Percentiles rank a stretch among this genome's conserved stretches.
Evolutionary conservation across 495 filamentous ascomycete genomes (phyloP).

Genomic region (Trichoderma virens): DNA sequence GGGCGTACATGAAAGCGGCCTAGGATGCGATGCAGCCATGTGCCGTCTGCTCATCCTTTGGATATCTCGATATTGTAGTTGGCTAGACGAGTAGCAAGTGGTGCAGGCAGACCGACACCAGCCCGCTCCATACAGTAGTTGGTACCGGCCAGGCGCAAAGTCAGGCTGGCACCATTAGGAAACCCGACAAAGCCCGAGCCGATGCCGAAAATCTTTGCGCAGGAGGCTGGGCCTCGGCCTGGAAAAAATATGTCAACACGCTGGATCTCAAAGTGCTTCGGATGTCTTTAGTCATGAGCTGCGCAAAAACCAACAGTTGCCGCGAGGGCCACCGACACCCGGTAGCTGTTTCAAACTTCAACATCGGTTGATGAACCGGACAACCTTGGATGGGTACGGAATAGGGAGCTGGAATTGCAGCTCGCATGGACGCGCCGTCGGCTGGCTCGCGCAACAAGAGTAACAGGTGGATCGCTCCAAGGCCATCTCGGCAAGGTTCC

Average conservation of each 20-base stretch:
- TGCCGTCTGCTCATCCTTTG: not conserved
- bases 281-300: not conserved
- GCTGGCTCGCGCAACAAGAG: not conserved
- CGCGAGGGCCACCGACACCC: not conserved
- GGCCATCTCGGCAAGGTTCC: conserved; percentile 1
- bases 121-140: not conserved
- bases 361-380: not conserved
- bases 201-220: not conserved
- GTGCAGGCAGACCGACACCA: not conserved
- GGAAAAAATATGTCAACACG: not conserved
- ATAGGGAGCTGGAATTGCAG: not conserved
- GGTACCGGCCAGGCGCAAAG: not conserved
- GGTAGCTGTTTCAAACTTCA: not conserved
- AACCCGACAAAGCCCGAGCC: conserved; percentile 1
- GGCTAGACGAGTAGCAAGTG: not conserved
- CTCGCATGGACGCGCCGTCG: not conserved
- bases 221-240: not conserved
- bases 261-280: not conserved
- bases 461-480: not conserved
- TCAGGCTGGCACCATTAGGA: not conserved
- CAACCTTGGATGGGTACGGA: not conserved
- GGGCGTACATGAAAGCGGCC: not conserved
- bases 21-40: not conserved
- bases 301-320: not conserved
- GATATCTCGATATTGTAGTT: not conserved